A percentile compares a stretch with the other conserved stretches of the same genome.
These are phyloP conservation scores for Trichosporon coremiiforme DNA, from an alignment of 1,284 basidiomycete genomes.

Conservation along the genomic window DNA sequence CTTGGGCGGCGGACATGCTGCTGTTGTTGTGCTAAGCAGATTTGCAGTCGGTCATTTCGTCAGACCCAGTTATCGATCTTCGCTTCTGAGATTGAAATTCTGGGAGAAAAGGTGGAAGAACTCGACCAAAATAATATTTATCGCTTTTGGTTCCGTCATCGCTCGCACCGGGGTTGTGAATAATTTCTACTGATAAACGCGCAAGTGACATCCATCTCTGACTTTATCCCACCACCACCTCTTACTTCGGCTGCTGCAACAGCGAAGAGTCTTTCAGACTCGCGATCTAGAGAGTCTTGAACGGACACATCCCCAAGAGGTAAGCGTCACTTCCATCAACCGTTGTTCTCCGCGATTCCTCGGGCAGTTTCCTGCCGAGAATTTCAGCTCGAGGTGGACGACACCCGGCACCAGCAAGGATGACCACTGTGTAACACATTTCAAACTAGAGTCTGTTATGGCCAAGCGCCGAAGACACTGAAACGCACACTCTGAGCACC, in stretches of 20 bases:
- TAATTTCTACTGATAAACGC: slow-evolving; percentile 20
- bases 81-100: slow-evolving; percentile 14
- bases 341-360: not conserved
- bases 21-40: slow-evolving; percentile 19
- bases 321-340: not conserved
- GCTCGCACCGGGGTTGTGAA: slow-evolving; percentile 13
- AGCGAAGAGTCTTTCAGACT: slow-evolving; percentile 13
- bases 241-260: not conserved
- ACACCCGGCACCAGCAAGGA: slow-evolving; percentile 33
- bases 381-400: slow-evolving; percentile 1
- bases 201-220: not conserved
- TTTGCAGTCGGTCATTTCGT: slow-evolving; percentile 16
- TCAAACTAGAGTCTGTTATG: slow-evolving; percentile 59
- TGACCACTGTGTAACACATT: slow-evolving; percentile 55
- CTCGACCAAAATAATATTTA: slow-evolving; percentile 24
- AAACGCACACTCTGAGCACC: slow-evolving; percentile 54
- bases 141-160: slow-evolving; percentile 23
- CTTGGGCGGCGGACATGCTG: slow-evolving; percentile 38
- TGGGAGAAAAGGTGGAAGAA: slow-evolving; percentile 38
- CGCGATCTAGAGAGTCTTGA: slow-evolving; percentile 3
- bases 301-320: not conserved
- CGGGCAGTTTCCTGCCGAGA: not conserved
- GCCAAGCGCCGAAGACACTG: slow-evolving; percentile 56
- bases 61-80: not conserved
- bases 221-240: slow-evolving; percentile 13